These are phyloP conservation scores for Epichloe uncinata DNA, from an alignment of 2,329 filamentous ascomycete genomes.

Conservation along the genomic window DNA sequence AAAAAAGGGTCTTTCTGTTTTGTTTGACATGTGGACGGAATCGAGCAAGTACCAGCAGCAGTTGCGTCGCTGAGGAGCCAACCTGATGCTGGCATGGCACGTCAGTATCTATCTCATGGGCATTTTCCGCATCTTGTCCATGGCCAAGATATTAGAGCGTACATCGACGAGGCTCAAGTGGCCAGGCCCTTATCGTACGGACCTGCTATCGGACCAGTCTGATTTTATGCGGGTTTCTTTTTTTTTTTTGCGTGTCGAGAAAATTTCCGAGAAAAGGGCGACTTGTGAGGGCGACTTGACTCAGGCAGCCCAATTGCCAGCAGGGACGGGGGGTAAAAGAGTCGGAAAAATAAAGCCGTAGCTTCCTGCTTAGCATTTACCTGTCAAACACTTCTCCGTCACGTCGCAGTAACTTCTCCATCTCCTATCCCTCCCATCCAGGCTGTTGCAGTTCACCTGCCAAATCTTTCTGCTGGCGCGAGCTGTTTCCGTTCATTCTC, in stretches of 20 bases:
- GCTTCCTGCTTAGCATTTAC: not conserved
- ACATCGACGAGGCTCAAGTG: no score
- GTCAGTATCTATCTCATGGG: no score
- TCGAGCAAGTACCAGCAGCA: not conserved
- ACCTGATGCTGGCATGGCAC: no score
- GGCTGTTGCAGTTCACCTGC: not conserved
- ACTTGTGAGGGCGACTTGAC: no score
- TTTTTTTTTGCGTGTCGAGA: no score
- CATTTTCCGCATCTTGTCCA: no score
- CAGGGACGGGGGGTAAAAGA: not conserved
- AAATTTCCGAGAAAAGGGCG: no score
- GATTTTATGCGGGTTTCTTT: no score
- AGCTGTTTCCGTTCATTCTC: not conserved
- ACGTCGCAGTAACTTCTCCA: not conserved
- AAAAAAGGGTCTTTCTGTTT: not conserved
- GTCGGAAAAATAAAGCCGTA: not conserved
- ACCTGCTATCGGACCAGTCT: no score
- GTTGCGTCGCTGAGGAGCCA: no score
- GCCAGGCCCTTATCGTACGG: no score
- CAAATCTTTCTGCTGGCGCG: not conserved
- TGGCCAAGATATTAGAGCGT: no score
- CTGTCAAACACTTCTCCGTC: not conserved
- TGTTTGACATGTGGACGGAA: not conserved
- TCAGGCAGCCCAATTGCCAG: not conserved
- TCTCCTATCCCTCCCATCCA: not conserved